Percentiles rank a stretch among this genome's conserved stretches.
Conservation (phyloP, 345 rosid species). For the Citrus unshiu region DNA sequence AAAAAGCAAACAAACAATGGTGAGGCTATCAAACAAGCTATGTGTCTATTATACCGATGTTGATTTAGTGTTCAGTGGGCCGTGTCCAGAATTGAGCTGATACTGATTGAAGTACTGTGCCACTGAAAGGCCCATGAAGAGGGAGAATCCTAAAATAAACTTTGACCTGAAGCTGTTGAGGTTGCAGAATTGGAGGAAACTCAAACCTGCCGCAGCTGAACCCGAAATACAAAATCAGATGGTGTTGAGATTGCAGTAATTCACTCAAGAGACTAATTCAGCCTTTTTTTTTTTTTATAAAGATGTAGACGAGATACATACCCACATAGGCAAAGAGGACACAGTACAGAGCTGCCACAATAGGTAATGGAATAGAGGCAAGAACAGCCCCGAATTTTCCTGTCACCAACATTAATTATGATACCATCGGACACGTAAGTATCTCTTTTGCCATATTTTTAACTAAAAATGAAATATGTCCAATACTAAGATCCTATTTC, state of each 20-base stretch:
- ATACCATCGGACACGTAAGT: background rate
- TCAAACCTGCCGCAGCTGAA: conserved; percentile 80
- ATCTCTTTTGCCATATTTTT: background rate
- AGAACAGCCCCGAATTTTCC: conserved; percentile 93
- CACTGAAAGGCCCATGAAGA: conserved; percentile 83
- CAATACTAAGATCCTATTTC: background rate
- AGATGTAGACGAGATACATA: conserved; percentile 33
- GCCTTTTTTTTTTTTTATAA: background rate
- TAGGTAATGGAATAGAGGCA: conserved; percentile 85
- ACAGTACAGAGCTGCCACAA: conserved; percentile 79
- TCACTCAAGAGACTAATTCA: background rate
- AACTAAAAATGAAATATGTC: background rate
- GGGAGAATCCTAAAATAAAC: conserved; percentile 76
- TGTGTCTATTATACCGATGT: conserved; percentile 35
- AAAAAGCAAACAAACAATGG: background rate
- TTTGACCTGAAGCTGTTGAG: conserved; percentile 82
- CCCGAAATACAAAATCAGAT: background rate
- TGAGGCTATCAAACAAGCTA: background rate
- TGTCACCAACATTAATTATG: conserved; percentile 24
- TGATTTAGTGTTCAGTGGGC: conserved; percentile 64
- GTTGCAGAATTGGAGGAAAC: conserved; percentile 82
- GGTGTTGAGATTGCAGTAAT: background rate
- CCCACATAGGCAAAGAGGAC: conserved; percentile 82
- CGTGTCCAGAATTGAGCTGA: conserved; percentile 50
- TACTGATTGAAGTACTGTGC: conserved; percentile 76